These are phyloP conservation scores for Lentinula lateritia DNA, from an alignment of 768 basidiomycete species.

Conservation along the genomic window DNA sequence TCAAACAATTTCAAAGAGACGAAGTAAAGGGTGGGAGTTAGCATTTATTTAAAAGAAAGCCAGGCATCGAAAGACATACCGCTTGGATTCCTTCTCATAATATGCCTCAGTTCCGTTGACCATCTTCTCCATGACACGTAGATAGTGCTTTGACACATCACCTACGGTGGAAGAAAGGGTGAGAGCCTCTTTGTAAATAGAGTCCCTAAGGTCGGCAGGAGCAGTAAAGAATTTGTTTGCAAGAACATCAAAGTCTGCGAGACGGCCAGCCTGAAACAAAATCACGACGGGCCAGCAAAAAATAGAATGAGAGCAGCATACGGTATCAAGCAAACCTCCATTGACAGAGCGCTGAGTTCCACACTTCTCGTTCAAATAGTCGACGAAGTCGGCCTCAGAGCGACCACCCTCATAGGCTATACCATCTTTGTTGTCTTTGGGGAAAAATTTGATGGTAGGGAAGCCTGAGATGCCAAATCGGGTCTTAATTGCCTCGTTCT, in stretches of 20 bases:
- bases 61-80: slow-evolving; percentile 41
- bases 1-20: slow-evolving; percentile 8
- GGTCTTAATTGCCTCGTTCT: slow-evolving; percentile 64
- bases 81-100: slow-evolving; percentile 77
- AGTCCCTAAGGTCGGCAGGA: slow-evolving; percentile 45
- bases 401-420: slow-evolving; percentile 68
- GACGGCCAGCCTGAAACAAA: slow-evolving; percentile 66
- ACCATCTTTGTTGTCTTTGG: slow-evolving; percentile 60
- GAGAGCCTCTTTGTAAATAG: slow-evolving; percentile 64
- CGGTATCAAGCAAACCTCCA: slow-evolving; percentile 72
- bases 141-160: slow-evolving; percentile 65
- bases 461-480: slow-evolving; percentile 75
- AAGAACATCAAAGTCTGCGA: slow-evolving; percentile 69
- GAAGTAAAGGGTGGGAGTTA: slow-evolving; percentile 7
- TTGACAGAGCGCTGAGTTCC: slow-evolving; percentile 80
- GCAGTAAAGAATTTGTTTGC: slow-evolving; percentile 73
- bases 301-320: slow-evolving; percentile 15
- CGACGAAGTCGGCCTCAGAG: slow-evolving; percentile 68
- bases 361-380: slow-evolving; percentile 81
- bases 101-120: slow-evolving; percentile 66
- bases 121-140: slow-evolving; percentile 89
- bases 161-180: slow-evolving; percentile 45
- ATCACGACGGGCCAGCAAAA: not conserved
- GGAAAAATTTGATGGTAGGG: slow-evolving; percentile 97
- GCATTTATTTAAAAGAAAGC: slow-evolving; percentile 10